Evolutionary conservation across 192 early-diverging fungal genomes (phyloP).

Genomic region (Diversispora eburnea): DNA sequence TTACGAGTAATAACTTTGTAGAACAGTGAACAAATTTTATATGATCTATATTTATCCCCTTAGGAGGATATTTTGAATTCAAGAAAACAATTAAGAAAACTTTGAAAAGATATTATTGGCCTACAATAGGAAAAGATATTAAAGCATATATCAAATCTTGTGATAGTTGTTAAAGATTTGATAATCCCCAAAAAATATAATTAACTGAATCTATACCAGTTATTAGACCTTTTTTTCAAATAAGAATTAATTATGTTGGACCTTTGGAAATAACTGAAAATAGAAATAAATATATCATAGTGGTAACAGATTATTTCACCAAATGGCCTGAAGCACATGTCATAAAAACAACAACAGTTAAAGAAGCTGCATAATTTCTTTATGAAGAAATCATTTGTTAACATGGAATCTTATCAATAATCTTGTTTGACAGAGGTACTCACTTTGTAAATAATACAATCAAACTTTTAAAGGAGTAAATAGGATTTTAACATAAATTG

Average conservation of each 20-base stretch:
- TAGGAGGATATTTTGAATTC: constrained; percentile 27
- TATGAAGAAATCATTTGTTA: too few relatives aligned
- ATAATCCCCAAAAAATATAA: not conserved
- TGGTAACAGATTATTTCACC: constrained; percentile 10
- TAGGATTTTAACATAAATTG: too few relatives aligned
- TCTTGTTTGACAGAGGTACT: too few relatives aligned
- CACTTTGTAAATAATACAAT: too few relatives aligned
- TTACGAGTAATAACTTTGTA: too few relatives aligned
- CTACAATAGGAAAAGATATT: constrained; percentile 22
- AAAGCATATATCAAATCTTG: constrained; percentile 21
- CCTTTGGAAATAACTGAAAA: not conserved
- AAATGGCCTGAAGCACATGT: too few relatives aligned
- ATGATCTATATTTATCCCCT: too few relatives aligned
- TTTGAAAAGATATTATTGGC: constrained; percentile 20
- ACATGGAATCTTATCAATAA: too few relatives aligned
- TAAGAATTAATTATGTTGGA: not conserved
- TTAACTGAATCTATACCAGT: not conserved
- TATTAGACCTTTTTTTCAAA: not conserved
- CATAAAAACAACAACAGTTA: too few relatives aligned
- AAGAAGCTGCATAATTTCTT: too few relatives aligned
- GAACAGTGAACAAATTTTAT: not conserved
- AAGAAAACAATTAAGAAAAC: constrained; percentile 17
- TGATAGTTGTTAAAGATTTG: constrained; percentile 15
- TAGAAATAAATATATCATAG: constrained; percentile 2
- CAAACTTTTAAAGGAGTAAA: too few relatives aligned